phyloP scores from a whole-genome alignment of 2,329 filamentous ascomycete species.

The Neonectria ditissima region DNA sequence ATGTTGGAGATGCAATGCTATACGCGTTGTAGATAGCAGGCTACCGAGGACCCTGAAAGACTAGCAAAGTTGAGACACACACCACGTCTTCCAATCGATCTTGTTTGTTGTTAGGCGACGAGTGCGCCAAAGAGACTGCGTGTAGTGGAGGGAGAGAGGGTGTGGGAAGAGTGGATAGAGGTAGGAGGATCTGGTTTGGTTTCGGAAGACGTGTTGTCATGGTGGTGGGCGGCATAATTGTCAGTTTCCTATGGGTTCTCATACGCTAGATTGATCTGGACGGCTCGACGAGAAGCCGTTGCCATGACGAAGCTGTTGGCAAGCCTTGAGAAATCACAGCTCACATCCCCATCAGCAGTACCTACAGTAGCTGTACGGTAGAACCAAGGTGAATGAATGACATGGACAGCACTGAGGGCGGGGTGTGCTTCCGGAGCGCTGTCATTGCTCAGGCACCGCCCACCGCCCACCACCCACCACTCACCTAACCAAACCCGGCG shows the following conservation, averaged over 20 bases:
- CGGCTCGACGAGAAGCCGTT: constrained; percentile 31
- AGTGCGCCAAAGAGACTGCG: neutral
- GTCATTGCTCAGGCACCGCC: constrained; percentile 20
- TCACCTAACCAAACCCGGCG: constrained; percentile 17
- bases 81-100: neutral
- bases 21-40: neutral
- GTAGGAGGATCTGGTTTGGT: constrained; percentile 3
- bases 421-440: constrained; percentile 14
- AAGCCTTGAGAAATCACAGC: constrained; percentile 28
- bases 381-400: neutral
- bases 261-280: neutral
- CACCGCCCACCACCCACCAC: constrained; percentile 11
- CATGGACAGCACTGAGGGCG: constrained; percentile 6
- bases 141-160: neutral
- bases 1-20: neutral
- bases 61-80: neutral
- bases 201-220: constrained; percentile 15
- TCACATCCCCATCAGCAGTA: neutral
- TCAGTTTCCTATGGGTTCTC: neutral
- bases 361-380: neutral
- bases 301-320: constrained; percentile 40
- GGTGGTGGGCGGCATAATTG: neutral
- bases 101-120: neutral
- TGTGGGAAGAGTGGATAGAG: neutral
- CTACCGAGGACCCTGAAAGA: neutral